phyloP scores from a whole-genome alignment of 345 rosid species.

The Orychophragmus violaceus region DNA sequence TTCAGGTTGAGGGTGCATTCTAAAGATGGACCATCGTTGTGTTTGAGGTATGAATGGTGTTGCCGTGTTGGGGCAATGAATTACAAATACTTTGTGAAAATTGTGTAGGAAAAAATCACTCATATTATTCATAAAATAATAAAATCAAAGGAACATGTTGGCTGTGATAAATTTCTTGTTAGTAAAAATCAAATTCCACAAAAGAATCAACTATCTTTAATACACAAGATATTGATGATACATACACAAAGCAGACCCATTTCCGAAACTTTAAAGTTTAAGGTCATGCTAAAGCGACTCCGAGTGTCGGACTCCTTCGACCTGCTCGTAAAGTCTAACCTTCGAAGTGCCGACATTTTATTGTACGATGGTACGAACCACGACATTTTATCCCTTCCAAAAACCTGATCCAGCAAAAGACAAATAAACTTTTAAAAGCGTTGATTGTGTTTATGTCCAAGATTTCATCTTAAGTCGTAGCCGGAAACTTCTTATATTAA shows the following conservation, averaged over 20 bases:
- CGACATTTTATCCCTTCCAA: constrained; percentile 50
- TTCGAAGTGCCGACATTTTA: constrained; percentile 41
- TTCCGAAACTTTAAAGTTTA: not conserved
- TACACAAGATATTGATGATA: constrained; percentile 8
- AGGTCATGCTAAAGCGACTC: constrained; percentile 29
- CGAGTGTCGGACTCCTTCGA: constrained; percentile 40
- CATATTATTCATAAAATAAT: too few species aligned
- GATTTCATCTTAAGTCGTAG: not conserved
- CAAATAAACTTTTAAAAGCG: not conserved
- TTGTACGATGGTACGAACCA: constrained; percentile 64
- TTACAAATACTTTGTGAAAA: too few species aligned
- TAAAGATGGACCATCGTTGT: too few species aligned
- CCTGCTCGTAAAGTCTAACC: constrained; percentile 51
- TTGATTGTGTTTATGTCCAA: not conserved
- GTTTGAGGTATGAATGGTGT: too few species aligned
- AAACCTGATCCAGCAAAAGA: constrained; percentile 37
- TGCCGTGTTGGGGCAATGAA: too few species aligned
- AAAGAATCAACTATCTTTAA: not conserved
- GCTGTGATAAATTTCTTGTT: too few species aligned
- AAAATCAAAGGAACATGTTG: too few species aligned
- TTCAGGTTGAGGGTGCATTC: too few species aligned
- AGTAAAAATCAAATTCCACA: not conserved
- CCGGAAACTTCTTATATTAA: not conserved
- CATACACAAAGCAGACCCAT: constrained; percentile 3
- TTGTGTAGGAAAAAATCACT: too few species aligned